Base-by-base conservation (phyloP, 257 asterid genomes). In the Gentiana macrophylla region DNA sequence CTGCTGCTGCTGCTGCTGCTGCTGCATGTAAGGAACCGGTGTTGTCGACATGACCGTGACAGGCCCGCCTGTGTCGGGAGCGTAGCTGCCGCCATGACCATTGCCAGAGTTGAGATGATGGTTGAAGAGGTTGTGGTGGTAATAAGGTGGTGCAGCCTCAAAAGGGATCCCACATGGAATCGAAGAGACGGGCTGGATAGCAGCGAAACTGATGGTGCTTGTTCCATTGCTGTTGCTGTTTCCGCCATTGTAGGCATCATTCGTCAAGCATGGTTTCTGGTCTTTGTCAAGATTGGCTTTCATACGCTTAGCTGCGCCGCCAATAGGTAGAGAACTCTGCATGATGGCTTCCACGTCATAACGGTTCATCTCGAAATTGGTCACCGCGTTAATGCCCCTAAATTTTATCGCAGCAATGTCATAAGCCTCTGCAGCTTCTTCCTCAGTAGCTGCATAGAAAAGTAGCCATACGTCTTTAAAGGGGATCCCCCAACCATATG, bases 361-460 rank as follows among this genome's bases (percentile, higher is more conserved):
- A 0, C 98, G 93, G 62, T 35, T 84, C 95, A 87, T 87, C 77
- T 87, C 98, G 1, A 91, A 91, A 56, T 91, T 91, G 36, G 98
- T 91, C 36, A 91, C 96, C 0, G 96, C 96, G 34, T 84, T 84
- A 43, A 70, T 5, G 36, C 98, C 98, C 61, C 98, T 61, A 75
- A 91, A 87, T 70, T 87, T 91, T 60, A 91, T 91, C 3, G 98
- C 96, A 2, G 96, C 98, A 15, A 91, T 87, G 80, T 91, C 98
- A 53, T 91, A 91, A 0, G 97, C 97, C 69, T 92, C 99, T 0
- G 99, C 99, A 3, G 99, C 97, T 81, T 88, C 99, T 84, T 88
- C 97, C 75, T 92, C 97, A 0, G 99, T 88, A 8, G 95, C 97
- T 91, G 86, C 52, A 10, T 4, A 32, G 12, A 12, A 35, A 4